These are phyloP conservation scores for Colletotrichum gigasporum DNA, from an alignment of 2,329 filamentous ascomycete species.

Conservation along the genomic window DNA sequence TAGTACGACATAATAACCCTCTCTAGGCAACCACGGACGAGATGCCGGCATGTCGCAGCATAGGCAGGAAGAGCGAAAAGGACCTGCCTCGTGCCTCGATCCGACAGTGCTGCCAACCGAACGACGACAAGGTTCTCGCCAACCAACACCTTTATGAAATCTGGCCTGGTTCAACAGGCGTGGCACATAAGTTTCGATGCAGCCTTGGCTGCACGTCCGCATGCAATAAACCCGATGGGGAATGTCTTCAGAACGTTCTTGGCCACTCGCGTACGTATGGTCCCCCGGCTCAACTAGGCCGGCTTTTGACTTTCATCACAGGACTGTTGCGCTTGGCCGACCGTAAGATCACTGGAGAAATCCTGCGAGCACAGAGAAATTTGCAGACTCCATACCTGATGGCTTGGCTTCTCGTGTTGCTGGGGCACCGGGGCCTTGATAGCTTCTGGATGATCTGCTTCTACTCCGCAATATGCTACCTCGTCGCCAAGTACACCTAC, in stretches of 20 bases:
- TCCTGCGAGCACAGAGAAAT: not conserved
- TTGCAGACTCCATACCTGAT: not conserved
- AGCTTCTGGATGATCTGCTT: not conserved
- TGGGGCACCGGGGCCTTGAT: not conserved
- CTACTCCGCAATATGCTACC: not conserved
- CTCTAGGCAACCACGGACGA: not conserved
- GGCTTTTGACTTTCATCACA: too few relatives aligned
- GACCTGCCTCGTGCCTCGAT: not conserved
- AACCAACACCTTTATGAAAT: not conserved
- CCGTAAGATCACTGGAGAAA: not conserved
- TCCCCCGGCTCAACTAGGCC: too few relatives aligned
- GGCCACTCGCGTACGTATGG: too few relatives aligned
- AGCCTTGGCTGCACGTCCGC: not conserved
- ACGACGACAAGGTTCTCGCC: not conserved
- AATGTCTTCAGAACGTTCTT: not conserved
- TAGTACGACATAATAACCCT: not conserved
- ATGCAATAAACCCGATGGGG: not conserved
- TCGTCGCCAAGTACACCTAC: slow-evolving; percentile 6
- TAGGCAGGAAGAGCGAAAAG: not conserved
- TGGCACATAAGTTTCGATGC: not conserved
- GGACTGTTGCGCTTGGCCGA: not conserved
- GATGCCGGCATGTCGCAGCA: not conserved
- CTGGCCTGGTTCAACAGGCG: not conserved
- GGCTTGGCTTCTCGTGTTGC: not conserved
- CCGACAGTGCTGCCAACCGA: not conserved